These are phyloP conservation scores for Globisporangium echinulatum DNA, from an alignment of 352 stramenopile species.

Conservation along the genomic window DNA sequence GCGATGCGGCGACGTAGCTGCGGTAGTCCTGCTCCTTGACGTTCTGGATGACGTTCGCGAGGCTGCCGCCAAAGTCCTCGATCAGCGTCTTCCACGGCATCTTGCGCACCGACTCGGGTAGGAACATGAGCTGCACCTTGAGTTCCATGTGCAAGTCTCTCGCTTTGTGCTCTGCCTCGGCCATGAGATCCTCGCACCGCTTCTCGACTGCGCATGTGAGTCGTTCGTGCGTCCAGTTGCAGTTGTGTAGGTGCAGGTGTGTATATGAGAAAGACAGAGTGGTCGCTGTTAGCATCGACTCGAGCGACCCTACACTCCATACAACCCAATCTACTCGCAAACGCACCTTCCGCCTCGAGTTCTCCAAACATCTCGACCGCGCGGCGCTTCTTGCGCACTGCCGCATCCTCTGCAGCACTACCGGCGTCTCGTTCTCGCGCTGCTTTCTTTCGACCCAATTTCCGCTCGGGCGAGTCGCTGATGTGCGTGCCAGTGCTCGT, in stretches of 20 bases:
- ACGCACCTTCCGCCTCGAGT: conserved; percentile 53
- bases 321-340: too few species aligned
- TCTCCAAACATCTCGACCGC: conserved; percentile 44
- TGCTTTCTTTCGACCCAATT: conserved; percentile 24
- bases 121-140: conserved; percentile 70
- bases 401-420: conserved; percentile 13
- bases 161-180: conserved; percentile 44
- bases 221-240: too few species aligned
- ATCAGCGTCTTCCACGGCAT: conserved; percentile 82
- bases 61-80: conserved; percentile 65
- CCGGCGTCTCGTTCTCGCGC: conserved; percentile 14
- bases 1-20: conserved; percentile 33
- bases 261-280: background rate
- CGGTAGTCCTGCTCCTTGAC: conserved; percentile 24
- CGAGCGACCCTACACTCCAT: too few species aligned
- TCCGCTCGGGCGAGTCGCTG: conserved; percentile 24
- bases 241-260: background rate
- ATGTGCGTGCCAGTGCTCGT: conserved; percentile 24
- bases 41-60: conserved; percentile 68
- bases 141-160: conserved; percentile 69
- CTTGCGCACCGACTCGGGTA: conserved; percentile 60
- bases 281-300: too few species aligned
- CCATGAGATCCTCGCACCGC: conserved; percentile 45
- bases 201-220: conserved; percentile 40
- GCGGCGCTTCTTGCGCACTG: conserved; percentile 30